These are phyloP conservation scores for Candida lessepsii DNA, from an alignment of 805 yeast species.

Conservation along the genomic window DNA sequence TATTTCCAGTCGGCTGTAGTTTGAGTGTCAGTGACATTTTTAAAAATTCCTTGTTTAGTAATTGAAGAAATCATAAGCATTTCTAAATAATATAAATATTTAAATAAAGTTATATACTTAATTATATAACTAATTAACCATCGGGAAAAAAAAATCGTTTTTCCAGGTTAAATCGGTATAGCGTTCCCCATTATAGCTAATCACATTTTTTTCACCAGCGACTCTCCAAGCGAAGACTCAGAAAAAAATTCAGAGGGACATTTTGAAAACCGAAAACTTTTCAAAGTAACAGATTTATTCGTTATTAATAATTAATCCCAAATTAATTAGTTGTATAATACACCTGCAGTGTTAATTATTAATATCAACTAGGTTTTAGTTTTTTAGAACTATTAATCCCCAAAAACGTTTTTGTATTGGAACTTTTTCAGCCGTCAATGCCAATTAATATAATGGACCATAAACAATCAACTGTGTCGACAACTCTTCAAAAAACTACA, in stretches of 20 bases:
- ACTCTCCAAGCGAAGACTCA: constrained; percentile 1
- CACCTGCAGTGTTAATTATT: background rate
- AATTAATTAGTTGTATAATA: background rate
- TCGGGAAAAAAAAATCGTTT: too few species aligned
- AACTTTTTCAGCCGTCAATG: constrained; percentile 3
- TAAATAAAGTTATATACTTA: too few species aligned
- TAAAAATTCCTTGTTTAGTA: too few species aligned
- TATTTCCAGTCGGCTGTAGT: too few species aligned
- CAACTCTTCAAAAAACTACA: background rate
- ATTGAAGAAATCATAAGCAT: too few species aligned
- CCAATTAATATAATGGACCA: constrained; percentile 6
- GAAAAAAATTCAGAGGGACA: constrained; percentile 4
- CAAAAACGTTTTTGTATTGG: background rate
- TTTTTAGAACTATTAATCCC: background rate
- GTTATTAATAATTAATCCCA: background rate
- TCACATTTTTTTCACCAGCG: constrained; percentile 6
- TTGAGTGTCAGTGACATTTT: too few species aligned
- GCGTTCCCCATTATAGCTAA: constrained; percentile 1
- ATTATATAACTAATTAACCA: too few species aligned
- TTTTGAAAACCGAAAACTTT: constrained; percentile 2
- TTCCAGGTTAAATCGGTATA: background rate
- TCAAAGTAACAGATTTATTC: background rate
- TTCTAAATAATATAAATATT: too few species aligned
- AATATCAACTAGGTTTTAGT: background rate
- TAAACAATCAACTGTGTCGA: background rate